Evolutionary conservation across 768 basidiomycete genomes (phyloP), one percentile per base, ranked within the genome.

Genomic region (Calocera viscosa): DNA sequence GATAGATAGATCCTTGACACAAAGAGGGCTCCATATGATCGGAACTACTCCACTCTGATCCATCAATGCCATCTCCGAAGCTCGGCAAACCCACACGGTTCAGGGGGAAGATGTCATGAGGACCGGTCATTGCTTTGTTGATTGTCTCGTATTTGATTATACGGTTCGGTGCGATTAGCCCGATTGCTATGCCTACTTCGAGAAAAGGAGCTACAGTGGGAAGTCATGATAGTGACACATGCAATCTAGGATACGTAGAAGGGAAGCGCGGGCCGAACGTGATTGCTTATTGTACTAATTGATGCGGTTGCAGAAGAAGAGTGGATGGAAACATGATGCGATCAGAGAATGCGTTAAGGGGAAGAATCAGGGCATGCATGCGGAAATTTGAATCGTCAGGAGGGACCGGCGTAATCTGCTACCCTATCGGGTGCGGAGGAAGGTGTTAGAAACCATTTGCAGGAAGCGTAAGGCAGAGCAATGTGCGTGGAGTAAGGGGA

Each of bases 171-270:
- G 26, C 30, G 26, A 60, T 60, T 60, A 60, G 53, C 26, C 53
- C 53, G 53, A 60, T 60, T 60, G 53, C 53, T 60, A 60, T 60
- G 53, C 30, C 53, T 60, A 60, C 53, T 60, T 60, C 26, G 53
- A 28, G 53, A 60, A 60, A 60, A 60, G 53, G 26, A 60, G 53
- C 24, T 60, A 60, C 53, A 60, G 53, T 26, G 53, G 10, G 53
- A 60, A 60, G 53, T 60, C 53, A 60, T 60, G 53, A 32, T 60
- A 60, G 26, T 60, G 53, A 60, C 53, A 60, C 53, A 47, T 47
- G 43, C 43, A 60, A 60, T 60, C 53, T 60, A 60, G 53, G 30
- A 60, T 60, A 60, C 26, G 43, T 32, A 60, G 30, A 60, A 60
- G 30, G 26, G 53, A 60, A 28, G 53, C 26, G 53, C 53, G 53